Percentiles rank a stretch among this genome's conserved stretches.
Evolutionary conservation across 176 grass and related monocot genomes (phyloP).

Genomic region (Carex scoparia): DNA sequence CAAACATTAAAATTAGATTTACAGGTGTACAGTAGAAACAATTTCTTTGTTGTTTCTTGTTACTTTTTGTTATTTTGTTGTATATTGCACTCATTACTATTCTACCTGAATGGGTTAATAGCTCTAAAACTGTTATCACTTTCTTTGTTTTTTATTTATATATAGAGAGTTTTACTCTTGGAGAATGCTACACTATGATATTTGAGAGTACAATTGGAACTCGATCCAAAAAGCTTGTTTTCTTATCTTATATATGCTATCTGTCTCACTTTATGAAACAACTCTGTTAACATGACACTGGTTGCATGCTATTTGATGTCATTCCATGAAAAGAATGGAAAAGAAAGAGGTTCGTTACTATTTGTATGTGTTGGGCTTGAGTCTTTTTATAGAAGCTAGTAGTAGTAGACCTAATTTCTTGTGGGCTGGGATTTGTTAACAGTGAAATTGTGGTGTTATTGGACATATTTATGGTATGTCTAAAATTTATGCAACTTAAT

Average conservation of each 20-base stretch:
- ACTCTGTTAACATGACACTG: too few species aligned
- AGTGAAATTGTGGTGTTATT: too few species aligned
- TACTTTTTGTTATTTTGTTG: neutral
- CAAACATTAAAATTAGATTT: neutral
- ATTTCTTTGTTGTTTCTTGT: neutral
- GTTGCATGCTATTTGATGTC: too few species aligned
- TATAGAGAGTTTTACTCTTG: neutral
- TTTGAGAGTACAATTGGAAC: neutral
- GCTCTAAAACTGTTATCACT: neutral
- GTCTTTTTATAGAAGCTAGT: too few species aligned
- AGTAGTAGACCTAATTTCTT: too few species aligned
- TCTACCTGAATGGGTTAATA: neutral
- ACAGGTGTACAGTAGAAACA: conserved; percentile 5
- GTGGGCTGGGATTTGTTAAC: too few species aligned
- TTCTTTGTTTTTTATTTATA: neutral
- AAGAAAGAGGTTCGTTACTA: too few species aligned
- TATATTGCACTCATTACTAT: neutral
- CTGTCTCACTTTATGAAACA: too few species aligned
- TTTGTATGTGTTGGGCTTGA: too few species aligned
- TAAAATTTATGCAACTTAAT: too few species aligned
- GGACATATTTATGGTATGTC: too few species aligned
- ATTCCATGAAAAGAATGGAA: too few species aligned
- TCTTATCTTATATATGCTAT: neutral
- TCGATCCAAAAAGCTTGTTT: neutral
- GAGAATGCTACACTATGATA: neutral